phyloP scores from a whole-genome alignment of 2,329 filamentous ascomycete genomes.

The Fusarium nematophilum region DNA sequence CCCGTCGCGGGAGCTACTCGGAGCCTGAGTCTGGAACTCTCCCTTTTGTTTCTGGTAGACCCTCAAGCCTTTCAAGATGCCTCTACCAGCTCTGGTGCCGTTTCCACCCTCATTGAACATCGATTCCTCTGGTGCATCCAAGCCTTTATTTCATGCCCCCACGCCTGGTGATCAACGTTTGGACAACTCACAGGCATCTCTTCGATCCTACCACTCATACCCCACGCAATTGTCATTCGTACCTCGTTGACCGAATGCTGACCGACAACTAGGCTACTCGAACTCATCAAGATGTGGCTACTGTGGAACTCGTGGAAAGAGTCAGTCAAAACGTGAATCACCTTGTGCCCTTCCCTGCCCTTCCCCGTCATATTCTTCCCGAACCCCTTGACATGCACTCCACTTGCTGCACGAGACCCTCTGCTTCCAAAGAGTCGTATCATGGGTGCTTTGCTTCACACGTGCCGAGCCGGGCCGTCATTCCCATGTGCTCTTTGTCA shows the following conservation, averaged over 20 bases:
- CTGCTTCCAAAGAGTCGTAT: constrained; percentile 5
- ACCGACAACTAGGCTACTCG: constrained; percentile 58
- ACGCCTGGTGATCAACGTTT: constrained; percentile 16
- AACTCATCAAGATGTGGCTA: constrained; percentile 65
- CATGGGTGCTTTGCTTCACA: constrained; percentile 16
- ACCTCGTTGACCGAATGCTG: constrained; percentile 28
- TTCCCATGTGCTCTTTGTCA: background rate
- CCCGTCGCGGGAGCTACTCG: background rate
- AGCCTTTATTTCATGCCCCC: constrained; percentile 22
- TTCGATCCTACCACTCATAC: constrained; percentile 30
- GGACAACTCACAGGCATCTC: constrained; percentile 23
- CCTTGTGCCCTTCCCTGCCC: constrained; percentile 19
- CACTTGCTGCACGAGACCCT: constrained; percentile 11
- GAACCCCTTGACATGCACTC: constrained; percentile 8
- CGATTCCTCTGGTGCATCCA: background rate
- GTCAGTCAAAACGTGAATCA: constrained; percentile 62
- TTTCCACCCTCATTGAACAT: background rate
- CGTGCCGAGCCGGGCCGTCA: constrained; percentile 1
- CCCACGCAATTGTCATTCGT: constrained; percentile 33
- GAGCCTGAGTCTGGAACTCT: background rate
- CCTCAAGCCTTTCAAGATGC: background rate
- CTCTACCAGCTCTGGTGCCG: no score
- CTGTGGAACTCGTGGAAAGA: constrained; percentile 59
- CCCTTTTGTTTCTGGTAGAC: no score
- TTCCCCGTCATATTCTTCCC: background rate